These are phyloP conservation scores for Solanum bulbocastanum DNA, from an alignment of 257 asterid genomes.

Conservation along the genomic window DNA sequence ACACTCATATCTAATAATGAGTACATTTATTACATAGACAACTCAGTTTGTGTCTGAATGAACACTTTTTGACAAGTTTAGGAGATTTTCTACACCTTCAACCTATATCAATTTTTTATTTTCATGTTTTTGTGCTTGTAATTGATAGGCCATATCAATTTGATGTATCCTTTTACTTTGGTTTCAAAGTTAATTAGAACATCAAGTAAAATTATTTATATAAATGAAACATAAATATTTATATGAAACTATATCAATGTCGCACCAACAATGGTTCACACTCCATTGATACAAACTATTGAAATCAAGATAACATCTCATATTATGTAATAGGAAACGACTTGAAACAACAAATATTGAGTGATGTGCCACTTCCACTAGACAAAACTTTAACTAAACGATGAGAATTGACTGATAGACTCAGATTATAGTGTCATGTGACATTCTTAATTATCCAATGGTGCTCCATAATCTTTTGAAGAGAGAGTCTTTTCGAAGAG, in stretches of 20 bases:
- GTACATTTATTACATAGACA: not conserved
- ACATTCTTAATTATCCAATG: conserved; percentile 72
- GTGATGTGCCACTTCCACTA: not conserved
- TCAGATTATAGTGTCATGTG: not conserved
- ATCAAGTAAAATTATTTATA: not conserved
- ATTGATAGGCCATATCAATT: not conserved
- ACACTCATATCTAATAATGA: not conserved
- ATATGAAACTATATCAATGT: not conserved
- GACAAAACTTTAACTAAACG: not conserved
- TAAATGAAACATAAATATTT: not conserved
- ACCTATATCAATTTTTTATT: not conserved
- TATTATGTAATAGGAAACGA: not conserved
- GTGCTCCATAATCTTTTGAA: conserved; percentile 64
- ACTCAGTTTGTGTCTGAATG: not conserved
- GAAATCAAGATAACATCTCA: not conserved
- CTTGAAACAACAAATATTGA: not conserved
- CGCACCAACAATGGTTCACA: not conserved
- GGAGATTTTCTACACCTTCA: not conserved
- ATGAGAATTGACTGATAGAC: not conserved
- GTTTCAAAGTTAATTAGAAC: not conserved
- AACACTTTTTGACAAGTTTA: not conserved
- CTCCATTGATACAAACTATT: not conserved
- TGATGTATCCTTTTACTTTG: not conserved
- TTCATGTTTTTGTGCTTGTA: not conserved
- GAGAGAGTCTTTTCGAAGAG: conserved; percentile 74